Conservation (phyloP, 2,329 filamentous ascomycete genomes). For the Ascochyta clinopodiicola region DNA sequence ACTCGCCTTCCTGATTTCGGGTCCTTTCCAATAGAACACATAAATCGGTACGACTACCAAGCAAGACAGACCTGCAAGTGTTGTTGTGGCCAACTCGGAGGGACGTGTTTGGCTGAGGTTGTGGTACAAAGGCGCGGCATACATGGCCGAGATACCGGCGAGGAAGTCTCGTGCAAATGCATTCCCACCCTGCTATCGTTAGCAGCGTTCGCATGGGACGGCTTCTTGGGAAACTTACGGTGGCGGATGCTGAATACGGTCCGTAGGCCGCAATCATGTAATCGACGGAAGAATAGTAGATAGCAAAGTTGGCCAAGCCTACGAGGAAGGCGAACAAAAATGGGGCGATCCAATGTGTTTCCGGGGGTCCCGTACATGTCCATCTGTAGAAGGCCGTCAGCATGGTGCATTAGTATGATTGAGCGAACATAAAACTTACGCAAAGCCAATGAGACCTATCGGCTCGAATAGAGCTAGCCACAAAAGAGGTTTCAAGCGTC, state of each 20-base stretch:
- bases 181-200: conserved; percentile 66
- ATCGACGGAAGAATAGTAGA: conserved; percentile 78
- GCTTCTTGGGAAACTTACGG: conserved; percentile 66
- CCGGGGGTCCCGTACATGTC: conserved; percentile 66
- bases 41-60: conserved; percentile 50
- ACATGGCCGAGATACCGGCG: conserved; percentile 72
- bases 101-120: conserved; percentile 49
- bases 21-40: conserved; percentile 60
- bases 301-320: conserved; percentile 72
- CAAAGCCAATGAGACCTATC: conserved; percentile 73
- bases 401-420: background rate
- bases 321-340: conserved; percentile 70
- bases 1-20: conserved; percentile 58
- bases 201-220: conserved; percentile 73
- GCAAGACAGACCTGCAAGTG: conserved; percentile 59
- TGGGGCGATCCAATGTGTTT: conserved; percentile 70
- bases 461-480: conserved; percentile 65
- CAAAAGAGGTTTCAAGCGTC: conserved; percentile 69
- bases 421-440: conserved; percentile 34
- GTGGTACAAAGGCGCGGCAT: conserved; percentile 64
- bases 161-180: conserved; percentile 76
- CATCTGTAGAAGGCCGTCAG: conserved; percentile 46
- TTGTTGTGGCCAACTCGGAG: conserved; percentile 58
- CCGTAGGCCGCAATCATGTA: conserved; percentile 80
- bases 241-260: conserved; percentile 74